Evolutionary conservation across 768 basidiomycete genomes (phyloP), one percentile per base, ranked within the genome.

Genomic region (Auriscalpium vulgare): DNA sequence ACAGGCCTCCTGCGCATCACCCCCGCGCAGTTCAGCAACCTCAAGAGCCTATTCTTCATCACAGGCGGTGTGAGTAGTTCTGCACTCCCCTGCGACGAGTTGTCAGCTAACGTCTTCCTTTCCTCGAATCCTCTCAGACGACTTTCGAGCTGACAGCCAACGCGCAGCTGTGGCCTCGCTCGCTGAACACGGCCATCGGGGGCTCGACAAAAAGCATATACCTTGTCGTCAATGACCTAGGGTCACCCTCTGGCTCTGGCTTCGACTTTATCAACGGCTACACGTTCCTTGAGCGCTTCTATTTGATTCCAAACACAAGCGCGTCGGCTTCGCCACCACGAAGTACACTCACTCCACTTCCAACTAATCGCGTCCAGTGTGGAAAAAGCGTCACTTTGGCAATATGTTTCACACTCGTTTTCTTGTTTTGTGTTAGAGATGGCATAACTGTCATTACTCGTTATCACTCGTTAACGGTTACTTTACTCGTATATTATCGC

Each of bases 271-370:
- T 84, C 65, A 75, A 81, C 66, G 79, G 82, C 16, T 73, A 71
- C 63, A 62, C 68, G 4, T 83, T 80, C 74, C 71, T 83, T 29
- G 75, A 80, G 68, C 80, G 85, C 14, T 86, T 81, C 76, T 86
- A 37, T 85, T 71, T 63, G 85, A 87, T 63, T 82, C 83, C 47
- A 66, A 74, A 45, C 80, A 82, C 71, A 68, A 66, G 50, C 79
- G 72, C 16, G 74, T 85, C 55, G 82, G 84, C 17, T 72, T 85
- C 56, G 82, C 83, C 6, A 78, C 73, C 29, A 83, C 61, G 44
- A 65, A 65, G 56, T 79, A 72, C 67, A 85, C 84, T 0, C 57
- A 62, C 14, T 73, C 81, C 4, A 78, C 64, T 16, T 67, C 66
- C 14, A 74, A 78, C 65, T 77, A 59, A 60, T 19, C 4, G 29